These are phyloP conservation scores for Rhododendron ferrugineum DNA, from an alignment of 148 eudicot genomes.

Conservation along the genomic window DNA sequence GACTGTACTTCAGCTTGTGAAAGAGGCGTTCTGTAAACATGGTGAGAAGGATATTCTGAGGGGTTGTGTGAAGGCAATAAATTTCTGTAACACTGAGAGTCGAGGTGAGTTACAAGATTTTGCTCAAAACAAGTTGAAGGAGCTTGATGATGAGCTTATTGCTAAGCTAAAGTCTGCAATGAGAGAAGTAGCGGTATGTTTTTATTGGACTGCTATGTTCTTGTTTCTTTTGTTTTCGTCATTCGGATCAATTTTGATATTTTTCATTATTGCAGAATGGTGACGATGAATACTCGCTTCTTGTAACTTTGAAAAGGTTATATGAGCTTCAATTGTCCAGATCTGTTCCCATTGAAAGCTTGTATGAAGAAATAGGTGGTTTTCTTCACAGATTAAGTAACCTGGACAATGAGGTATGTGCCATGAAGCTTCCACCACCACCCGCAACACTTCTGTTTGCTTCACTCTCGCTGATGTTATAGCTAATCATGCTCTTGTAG, in stretches of 20 bases:
- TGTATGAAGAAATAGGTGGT: constrained; percentile 53
- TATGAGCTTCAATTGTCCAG: constrained; percentile 81
- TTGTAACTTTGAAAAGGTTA: constrained; percentile 86
- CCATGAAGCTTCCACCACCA: background rate
- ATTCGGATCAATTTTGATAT: constrained; percentile 17
- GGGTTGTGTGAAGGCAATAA: constrained; percentile 73
- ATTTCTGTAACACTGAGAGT: constrained; percentile 64
- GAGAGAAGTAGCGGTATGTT: constrained; percentile 69
- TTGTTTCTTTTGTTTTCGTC: background rate
- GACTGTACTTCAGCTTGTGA: constrained; percentile 62
- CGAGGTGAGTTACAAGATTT: constrained; percentile 89
- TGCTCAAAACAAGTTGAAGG: constrained; percentile 69
- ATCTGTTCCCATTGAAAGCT: constrained; percentile 59
- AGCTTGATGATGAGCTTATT: constrained; percentile 75
- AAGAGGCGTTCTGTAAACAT: constrained; percentile 83
- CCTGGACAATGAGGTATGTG: constrained; percentile 77
- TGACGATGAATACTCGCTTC: constrained; percentile 81
- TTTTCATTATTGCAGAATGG: constrained; percentile 48
- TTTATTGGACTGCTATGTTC: background rate
- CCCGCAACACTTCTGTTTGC: background rate
- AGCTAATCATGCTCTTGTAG: constrained; percentile 34
- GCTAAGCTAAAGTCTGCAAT: constrained; percentile 68
- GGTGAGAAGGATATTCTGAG: constrained; percentile 89
- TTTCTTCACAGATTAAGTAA: constrained; percentile 61
- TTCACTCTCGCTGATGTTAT: constrained; percentile 9